Conservation (phyloP, 176 grass and related monocot species). For the Bothriochloa decipiens region DNA sequence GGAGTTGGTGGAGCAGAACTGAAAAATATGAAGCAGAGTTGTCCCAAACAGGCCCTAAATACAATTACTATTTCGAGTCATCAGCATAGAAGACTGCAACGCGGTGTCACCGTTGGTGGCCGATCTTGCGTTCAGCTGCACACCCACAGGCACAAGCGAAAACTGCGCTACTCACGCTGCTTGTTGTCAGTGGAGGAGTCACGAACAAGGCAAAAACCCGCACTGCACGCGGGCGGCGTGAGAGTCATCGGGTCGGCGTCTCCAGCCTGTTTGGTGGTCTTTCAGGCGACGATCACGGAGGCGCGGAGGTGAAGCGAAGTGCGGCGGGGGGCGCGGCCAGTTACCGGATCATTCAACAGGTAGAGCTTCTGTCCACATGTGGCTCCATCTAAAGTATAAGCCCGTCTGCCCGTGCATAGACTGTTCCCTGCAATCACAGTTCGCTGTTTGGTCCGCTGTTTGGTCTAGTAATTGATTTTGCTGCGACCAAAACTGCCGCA, state of each 20-base stretch:
- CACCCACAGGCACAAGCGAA: background rate
- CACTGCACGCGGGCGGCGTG: background rate
- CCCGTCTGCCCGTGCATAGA: background rate
- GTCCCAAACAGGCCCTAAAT: no score
- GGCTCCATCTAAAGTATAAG: background rate
- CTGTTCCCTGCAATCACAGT: background rate
- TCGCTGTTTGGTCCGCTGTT: background rate
- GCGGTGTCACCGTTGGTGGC: no score
- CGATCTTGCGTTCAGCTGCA: background rate
- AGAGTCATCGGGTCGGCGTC: background rate
- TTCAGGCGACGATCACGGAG: background rate
- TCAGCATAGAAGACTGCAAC: no score
- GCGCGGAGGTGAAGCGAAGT: background rate
- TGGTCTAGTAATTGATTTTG: background rate
- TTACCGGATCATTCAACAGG: background rate
- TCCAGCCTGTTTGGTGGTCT: background rate
- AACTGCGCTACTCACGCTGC: background rate
- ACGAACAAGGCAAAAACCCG: background rate
- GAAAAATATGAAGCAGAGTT: no score
- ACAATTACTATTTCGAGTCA: no score
- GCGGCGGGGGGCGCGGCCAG: background rate
- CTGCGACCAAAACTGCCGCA: background rate
- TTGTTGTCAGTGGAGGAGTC: background rate
- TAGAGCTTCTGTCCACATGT: background rate
- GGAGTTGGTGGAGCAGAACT: no score